Evolutionary conservation across 768 basidiomycete genomes (phyloP), one percentile per base, ranked within the genome.

Genomic region (Trametopsis cervina): DNA sequence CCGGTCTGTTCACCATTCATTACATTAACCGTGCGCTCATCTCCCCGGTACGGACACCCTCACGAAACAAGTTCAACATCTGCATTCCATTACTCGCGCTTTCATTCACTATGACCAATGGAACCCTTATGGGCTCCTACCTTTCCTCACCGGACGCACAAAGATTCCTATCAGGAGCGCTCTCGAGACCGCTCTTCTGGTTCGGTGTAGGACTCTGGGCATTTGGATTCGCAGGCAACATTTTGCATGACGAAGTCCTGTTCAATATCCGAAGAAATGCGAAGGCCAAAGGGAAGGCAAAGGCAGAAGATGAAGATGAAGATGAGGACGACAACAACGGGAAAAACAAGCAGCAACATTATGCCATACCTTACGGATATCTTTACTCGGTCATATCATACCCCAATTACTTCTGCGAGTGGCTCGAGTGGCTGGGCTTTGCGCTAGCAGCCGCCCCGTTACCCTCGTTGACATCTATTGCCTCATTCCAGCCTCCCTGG

Each of bases 391-490:
- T 78, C 59, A 70, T 97, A 57, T 90, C 91, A 4, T 95, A 83
- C 68, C 95, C 95, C 9, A 92, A 96, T 64, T 98, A 97, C 68
- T 68, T 91, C 17, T 91, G 85, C 66, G 95, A 97, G 62, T 98
- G 95, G 95, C 50, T 85, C 47, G 95, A 98, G 66, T 98, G 94
- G 93, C 55, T 80, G 9, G 91, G 88, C 6, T 97, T 85, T 63
- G 85, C 89, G 1, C 62, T 96, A 33, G 87, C 89, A 4, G 77
- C 88, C 3, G 68, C 78, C 4, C 79, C 83, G 1, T 6, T 73
- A 0, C 78, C 61, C 7, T 54, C 60, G 7, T 44, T 66, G 59
- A 50, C 59, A 40, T 61, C 66, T 15, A 47, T 63, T 21, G 53
- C 57, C 13, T 65, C 62, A 26, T 66, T 66, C 48, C 47, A 63